A percentile compares a stretch with the other conserved stretches of the same genome.
These are phyloP conservation scores for Didymella sp. DNA, from an alignment of 2,329 filamentous ascomycete species.

Conservation along the genomic window DNA sequence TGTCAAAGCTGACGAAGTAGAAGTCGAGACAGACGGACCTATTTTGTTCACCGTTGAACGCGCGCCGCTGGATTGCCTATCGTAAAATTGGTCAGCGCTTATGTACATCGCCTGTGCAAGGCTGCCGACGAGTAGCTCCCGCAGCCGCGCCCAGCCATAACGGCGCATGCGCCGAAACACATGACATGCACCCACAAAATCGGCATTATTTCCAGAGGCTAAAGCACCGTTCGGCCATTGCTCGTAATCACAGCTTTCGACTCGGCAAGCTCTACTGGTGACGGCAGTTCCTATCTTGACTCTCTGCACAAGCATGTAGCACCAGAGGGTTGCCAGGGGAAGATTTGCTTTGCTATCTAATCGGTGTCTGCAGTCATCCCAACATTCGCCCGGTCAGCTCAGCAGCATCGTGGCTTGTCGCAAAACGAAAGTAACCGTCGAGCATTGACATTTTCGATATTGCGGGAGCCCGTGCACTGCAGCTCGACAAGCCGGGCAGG, in stretches of 20 bases:
- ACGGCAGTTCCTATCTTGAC: not conserved
- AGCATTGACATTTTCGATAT: slow-evolving; percentile 12
- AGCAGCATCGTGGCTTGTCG: not conserved
- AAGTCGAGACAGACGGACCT: slow-evolving; percentile 51
- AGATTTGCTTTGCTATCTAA: too few species aligned
- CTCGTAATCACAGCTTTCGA: not conserved
- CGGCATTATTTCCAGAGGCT: not conserved
- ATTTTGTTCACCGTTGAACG: slow-evolving; percentile 59
- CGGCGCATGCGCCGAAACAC: not conserved
- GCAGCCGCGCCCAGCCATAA: not conserved
- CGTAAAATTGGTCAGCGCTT: not conserved
- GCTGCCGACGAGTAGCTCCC: not conserved
- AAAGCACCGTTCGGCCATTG: slow-evolving; percentile 1
- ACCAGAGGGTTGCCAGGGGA: not conserved
- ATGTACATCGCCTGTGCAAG: not conserved
- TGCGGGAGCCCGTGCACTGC: slow-evolving; percentile 16
- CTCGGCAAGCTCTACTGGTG: not conserved
- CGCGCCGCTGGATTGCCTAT: slow-evolving; percentile 10
- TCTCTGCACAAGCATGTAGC: not conserved
- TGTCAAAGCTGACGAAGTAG: slow-evolving; percentile 50
- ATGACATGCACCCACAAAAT: not conserved
- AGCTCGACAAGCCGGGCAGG: not conserved
- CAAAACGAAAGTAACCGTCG: not conserved
- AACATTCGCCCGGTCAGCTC: not conserved
- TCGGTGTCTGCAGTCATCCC: not conserved